Percentiles rank a stretch among this genome's conserved stretches.
These are phyloP conservation scores for Lobosporangium transversale DNA, from an alignment of 192 early-diverging fungal species.

Conservation along the genomic window DNA sequence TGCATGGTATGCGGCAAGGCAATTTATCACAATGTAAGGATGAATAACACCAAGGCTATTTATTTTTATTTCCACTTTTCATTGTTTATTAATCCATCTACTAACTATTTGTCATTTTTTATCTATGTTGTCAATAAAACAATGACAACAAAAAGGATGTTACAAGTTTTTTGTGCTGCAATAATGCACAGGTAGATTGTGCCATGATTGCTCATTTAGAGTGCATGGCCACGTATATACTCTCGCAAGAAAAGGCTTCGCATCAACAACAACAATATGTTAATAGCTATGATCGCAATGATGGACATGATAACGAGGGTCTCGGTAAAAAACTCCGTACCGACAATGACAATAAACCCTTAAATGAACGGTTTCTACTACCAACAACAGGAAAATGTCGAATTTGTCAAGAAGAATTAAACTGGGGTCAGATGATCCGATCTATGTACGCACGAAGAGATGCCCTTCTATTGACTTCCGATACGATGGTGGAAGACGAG, in stretches of 20 bases:
- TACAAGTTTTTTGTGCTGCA: constrained; percentile 13
- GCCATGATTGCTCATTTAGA: constrained; percentile 36
- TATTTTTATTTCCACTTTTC: too few relatives aligned
- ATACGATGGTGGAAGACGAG: too few relatives aligned
- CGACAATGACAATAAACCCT: too few relatives aligned
- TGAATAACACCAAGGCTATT: neutral
- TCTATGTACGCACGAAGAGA: constrained; percentile 24
- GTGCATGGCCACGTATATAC: constrained; percentile 32
- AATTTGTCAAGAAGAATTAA: constrained; percentile 13
- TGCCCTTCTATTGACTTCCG: too few relatives aligned
- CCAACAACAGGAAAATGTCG: constrained; percentile 25
- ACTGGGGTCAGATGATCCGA: constrained; percentile 26
- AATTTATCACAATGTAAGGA: neutral
- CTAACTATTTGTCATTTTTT: too few relatives aligned
- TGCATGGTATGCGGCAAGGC: constrained; percentile 6
- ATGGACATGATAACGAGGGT: neutral
- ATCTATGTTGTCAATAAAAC: too few relatives aligned
- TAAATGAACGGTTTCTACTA: too few relatives aligned
- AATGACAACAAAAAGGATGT: too few relatives aligned
- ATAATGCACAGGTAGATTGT: constrained; percentile 4
- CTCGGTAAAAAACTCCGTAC: neutral
- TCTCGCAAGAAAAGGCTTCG: constrained; percentile 6
- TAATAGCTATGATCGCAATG: too few relatives aligned
- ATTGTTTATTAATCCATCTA: too few relatives aligned
- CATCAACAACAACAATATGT: too few relatives aligned